These are phyloP conservation scores for Solanum hybrid DNA, from an alignment of 305 asterid genomes.

Conservation along the genomic window DNA sequence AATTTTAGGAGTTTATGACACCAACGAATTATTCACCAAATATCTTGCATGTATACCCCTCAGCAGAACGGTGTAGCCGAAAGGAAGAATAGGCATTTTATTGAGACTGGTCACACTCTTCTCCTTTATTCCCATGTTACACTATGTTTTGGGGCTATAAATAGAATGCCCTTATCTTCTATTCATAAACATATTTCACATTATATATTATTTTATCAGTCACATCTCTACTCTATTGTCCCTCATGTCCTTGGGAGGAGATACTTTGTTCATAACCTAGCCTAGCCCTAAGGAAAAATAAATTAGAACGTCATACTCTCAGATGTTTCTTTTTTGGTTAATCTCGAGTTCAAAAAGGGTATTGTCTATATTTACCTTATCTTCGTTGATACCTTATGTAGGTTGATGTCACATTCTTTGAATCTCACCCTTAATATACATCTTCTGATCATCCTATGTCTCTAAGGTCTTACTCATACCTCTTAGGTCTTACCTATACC, in stretches of 20 bases:
- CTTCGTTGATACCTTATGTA: background rate
- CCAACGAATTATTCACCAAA: background rate
- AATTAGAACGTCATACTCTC: background rate
- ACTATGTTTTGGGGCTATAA: background rate
- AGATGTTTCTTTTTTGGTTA: background rate
- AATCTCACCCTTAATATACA: background rate
- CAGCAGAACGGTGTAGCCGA: background rate
- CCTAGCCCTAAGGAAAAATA: background rate
- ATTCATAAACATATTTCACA: background rate
- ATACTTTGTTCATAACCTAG: background rate
- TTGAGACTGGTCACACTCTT: background rate
- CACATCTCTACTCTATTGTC: background rate
- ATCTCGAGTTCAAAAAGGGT: background rate
- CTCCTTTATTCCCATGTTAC: background rate
- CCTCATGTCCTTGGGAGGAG: background rate
- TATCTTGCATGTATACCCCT: background rate
- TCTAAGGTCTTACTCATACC: background rate
- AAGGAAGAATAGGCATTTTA: background rate
- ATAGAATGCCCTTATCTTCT: background rate
- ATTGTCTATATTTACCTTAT: background rate
- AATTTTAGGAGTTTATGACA: background rate
- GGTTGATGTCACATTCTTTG: background rate
- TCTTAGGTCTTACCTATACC: background rate
- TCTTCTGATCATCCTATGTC: background rate
- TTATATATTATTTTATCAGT: background rate